Base-by-base conservation (phyloP, 2,329 filamentous ascomycete species). In the Hypocrella siamensis region DNA sequence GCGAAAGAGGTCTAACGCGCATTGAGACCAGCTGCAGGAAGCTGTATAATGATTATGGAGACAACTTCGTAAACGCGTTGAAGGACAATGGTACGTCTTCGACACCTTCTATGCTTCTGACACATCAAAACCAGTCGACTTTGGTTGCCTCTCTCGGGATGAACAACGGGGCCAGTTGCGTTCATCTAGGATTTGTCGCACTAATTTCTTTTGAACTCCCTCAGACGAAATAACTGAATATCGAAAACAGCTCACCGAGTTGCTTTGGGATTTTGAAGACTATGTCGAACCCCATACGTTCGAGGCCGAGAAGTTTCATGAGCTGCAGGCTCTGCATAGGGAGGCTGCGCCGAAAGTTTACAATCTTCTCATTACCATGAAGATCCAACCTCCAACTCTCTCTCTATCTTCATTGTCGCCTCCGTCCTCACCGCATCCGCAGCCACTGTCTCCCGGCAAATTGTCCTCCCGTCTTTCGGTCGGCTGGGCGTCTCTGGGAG, bases 211-310 rank as follows among this genome's bases (percentile, higher is more conserved):
- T n/a, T n/a, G n/a, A n/a, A n/a, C n/a, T n/a, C n/a, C n/a, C 6
- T 11, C 38, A 70, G 67, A 64, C 34, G 62, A 62, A 21, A 65
- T 73, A 32, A 58, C 62, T 32, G 47, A 56, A 28, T 61, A 58
- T 35, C 56, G 66, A 28, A 51, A 54, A 14, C 54, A 62, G 34
- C 51, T 73, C 26, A 62, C 57, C 35, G 58, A 65, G 29, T 42
- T 69, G 17, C 47, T 71, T 6, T 73, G 66, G 58, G 67, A 66
- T 31, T 70, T 73, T 40, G 68, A 73, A 34, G 67, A 72, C 32
- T 69, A 55, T 39, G 47, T 63, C 37, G 61, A 67, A 31, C 41
- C 50, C 11, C 60, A 65, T 21, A 54, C 54, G 17, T 72, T 71
- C 37, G 63, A 70, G n/a, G 46, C 52, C 17, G 54, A 53, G 14